Evolutionary conservation across 1,284 basidiomycete species (phyloP).

Genomic region (Ceratobasidium sp.): DNA sequence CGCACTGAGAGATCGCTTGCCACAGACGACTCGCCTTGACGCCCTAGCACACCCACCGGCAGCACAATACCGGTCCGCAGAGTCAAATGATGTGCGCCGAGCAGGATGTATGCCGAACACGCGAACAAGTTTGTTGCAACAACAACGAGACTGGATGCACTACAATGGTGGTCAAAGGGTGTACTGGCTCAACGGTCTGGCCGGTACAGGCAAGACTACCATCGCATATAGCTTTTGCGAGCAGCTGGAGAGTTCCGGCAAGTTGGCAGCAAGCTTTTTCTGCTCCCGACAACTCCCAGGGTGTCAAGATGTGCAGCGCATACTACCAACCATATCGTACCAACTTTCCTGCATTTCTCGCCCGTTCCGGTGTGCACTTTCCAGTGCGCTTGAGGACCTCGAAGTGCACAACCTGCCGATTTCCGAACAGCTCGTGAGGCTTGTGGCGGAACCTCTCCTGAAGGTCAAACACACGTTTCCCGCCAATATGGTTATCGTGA

Average conservation of each 20-base stretch:
- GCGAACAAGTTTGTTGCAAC: neutral
- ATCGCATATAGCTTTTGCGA: slow-evolving; percentile 3
- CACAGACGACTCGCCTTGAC: neutral
- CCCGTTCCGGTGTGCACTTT: neutral
- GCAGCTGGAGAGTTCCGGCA: neutral
- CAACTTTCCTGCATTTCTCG: neutral
- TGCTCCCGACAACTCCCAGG: neutral
- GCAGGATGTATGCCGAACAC: no score
- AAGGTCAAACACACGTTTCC: neutral
- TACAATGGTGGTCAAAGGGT: neutral
- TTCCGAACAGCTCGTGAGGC: neutral
- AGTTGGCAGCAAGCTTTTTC: neutral
- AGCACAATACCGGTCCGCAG: no score
- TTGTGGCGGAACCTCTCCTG: neutral
- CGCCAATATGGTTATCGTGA: neutral
- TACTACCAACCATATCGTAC: neutral
- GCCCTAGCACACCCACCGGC: neutral
- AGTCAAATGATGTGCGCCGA: no score
- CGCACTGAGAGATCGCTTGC: neutral
- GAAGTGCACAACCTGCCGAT: neutral
- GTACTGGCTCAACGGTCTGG: neutral
- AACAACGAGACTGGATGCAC: neutral
- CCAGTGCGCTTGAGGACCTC: neutral
- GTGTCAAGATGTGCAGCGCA: neutral
- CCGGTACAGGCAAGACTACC: neutral